phyloP scores from a whole-genome alignment of 331 rosid genomes.

The Malus hybrid region DNA sequence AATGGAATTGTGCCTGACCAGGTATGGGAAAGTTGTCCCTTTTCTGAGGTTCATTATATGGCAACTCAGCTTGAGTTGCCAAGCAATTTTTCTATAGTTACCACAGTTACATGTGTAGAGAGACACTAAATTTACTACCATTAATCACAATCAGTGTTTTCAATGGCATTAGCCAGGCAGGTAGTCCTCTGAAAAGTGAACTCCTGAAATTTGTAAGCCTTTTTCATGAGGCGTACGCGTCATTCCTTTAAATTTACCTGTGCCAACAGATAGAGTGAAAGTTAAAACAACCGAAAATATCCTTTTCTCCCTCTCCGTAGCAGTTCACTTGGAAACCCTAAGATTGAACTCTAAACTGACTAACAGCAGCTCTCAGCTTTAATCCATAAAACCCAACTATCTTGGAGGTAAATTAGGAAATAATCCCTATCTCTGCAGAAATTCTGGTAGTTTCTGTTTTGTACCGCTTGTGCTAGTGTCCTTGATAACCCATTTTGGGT shows the following conservation, averaged over 20 bases:
- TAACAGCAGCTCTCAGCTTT: not conserved
- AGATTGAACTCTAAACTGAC: not conserved
- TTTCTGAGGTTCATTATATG: not conserved
- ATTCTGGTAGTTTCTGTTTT: not conserved
- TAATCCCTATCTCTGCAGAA: not conserved
- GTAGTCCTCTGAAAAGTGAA: not conserved
- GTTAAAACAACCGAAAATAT: not conserved
- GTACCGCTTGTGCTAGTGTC: not conserved
- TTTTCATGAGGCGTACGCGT: not conserved
- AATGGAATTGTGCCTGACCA: slow-evolving; percentile 74
- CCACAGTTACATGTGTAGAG: not conserved
- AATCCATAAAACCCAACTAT: not conserved
- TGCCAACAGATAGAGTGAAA: not conserved
- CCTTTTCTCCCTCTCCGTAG: not conserved
- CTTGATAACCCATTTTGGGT: not conserved
- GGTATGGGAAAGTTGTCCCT: slow-evolving; percentile 31
- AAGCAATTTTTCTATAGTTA: not conserved
- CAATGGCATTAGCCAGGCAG: not conserved
- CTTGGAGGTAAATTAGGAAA: not conserved
- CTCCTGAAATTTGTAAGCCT: not conserved
- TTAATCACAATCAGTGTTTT: not conserved
- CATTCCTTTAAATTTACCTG: not conserved
- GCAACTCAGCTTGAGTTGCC: not conserved
- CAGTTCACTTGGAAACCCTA: not conserved
- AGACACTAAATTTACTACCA: not conserved